Evolutionary conservation across 106 monocot species (phyloP).

Genomic region (Vanilla planifolia): DNA sequence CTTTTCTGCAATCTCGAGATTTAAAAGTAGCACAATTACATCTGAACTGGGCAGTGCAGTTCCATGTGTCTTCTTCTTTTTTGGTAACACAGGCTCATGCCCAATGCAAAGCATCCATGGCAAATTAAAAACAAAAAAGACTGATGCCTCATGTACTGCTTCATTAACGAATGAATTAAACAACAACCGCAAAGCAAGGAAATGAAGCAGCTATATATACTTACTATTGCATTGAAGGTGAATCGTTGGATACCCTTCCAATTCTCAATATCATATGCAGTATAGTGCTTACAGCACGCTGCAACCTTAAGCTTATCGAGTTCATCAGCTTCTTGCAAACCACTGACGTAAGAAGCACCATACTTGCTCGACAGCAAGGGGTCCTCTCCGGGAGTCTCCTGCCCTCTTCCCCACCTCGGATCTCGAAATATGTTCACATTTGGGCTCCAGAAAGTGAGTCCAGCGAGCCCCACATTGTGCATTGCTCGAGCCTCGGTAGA

Average conservation of each 20-base stretch:
- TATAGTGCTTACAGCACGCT: slow-evolving; percentile 98
- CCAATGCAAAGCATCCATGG: no score
- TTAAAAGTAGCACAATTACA: no score
- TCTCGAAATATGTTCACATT: slow-evolving; percentile 90
- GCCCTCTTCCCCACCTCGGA: slow-evolving; percentile 96
- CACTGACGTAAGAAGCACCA: slow-evolving; percentile 62
- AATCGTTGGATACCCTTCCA: slow-evolving; percentile 87
- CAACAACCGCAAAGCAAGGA: no score
- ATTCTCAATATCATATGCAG: slow-evolving; percentile 90
- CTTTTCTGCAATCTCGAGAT: no score
- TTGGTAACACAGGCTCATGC: no score
- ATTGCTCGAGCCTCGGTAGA: slow-evolving; percentile 87
- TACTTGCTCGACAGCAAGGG: slow-evolving; percentile 72
- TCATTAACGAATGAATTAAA: no score
- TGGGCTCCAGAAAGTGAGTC: slow-evolving; percentile 93
- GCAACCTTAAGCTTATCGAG: slow-evolving; percentile 71
- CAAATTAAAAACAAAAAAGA: no score
- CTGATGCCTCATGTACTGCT: no score
- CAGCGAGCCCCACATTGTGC: slow-evolving; percentile 92
- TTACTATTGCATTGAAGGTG: slow-evolving; percentile 89
- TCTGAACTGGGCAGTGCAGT: no score
- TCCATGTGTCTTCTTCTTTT: no score
- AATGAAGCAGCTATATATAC: no score
- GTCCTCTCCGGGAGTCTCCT: slow-evolving; percentile 96
- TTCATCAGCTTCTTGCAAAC: slow-evolving; percentile 55